A percentile compares a stretch with the other conserved stretches of the same genome.
Evolutionary conservation across 1,284 basidiomycete genomes (phyloP).

Genomic region (Ganoderma leucocontextum): DNA sequence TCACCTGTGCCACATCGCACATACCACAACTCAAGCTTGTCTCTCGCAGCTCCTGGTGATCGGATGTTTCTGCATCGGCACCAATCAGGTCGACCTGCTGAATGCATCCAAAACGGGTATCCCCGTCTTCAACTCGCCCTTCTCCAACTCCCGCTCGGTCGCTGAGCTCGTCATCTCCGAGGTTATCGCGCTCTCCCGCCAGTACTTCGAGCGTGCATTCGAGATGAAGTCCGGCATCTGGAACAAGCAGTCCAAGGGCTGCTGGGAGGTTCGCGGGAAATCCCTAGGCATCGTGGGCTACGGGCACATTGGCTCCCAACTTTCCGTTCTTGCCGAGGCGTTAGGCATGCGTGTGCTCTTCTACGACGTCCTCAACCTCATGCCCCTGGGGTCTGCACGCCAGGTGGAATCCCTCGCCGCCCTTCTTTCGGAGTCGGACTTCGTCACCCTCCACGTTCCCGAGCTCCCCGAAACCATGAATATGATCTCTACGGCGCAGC

Average conservation of each 20-base stretch:
- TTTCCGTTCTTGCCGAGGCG: slow-evolving; percentile 96
- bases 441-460: slow-evolving; percentile 96
- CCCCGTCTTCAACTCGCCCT: slow-evolving; percentile 99
- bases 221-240: slow-evolving; percentile 93
- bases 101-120: slow-evolving; percentile 91
- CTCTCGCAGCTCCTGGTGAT: slow-evolving; percentile 85
- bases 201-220: slow-evolving; percentile 88
- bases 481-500: slow-evolving; percentile 85
- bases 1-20: neutral
- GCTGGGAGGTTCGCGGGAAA: slow-evolving; percentile 98
- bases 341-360: slow-evolving; percentile 98
- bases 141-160: slow-evolving; percentile 99
- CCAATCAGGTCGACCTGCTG: slow-evolving; percentile 95
- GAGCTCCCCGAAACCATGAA: slow-evolving; percentile 96
- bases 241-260: slow-evolving; percentile 99
- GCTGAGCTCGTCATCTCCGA: slow-evolving; percentile 98
- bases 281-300: slow-evolving; percentile 98
- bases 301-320: slow-evolving; percentile 98
- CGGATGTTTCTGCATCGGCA: slow-evolving; percentile 99
- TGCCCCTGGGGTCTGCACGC: slow-evolving; percentile 95
- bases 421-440: slow-evolving; percentile 87
- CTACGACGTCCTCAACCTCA: slow-evolving; percentile 95
- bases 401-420: slow-evolving; percentile 88
- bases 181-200: slow-evolving; percentile 93
- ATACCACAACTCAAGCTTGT: neutral